A percentile compares a stretch with the other conserved stretches of the same genome.
These are phyloP conservation scores for Boletus vermiculosoides DNA, from an alignment of 768 basidiomycete genomes.

Conservation along the genomic window DNA sequence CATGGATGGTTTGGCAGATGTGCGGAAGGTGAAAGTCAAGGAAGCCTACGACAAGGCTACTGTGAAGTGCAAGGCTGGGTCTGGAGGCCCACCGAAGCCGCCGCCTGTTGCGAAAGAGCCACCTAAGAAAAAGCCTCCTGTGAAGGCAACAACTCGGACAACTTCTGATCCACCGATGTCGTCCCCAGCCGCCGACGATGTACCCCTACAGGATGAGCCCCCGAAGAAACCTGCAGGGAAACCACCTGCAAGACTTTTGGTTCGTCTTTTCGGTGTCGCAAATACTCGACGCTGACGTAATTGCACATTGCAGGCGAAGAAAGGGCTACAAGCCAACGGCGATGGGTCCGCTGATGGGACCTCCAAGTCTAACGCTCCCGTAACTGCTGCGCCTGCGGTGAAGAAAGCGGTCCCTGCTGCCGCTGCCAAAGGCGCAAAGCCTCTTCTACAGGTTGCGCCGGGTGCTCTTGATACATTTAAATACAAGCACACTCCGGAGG, in stretches of 20 bases:
- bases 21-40: conserved; percentile 89
- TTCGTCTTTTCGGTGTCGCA: conserved; percentile 16
- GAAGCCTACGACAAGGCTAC: conserved; percentile 90
- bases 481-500: conserved; percentile 88
- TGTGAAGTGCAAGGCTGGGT: conserved; percentile 82
- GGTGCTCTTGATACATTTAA: conserved; percentile 80
- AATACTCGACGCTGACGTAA: conserved; percentile 2
- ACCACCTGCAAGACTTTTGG: conserved; percentile 47
- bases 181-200: conserved; percentile 13
- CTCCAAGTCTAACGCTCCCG: conserved; percentile 26
- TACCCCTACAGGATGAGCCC: conserved; percentile 25
- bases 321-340: conserved; percentile 40
- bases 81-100: conserved; percentile 46
- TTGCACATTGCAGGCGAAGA: conserved; percentile 47
- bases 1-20: conserved; percentile 81
- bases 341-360: conserved; percentile 17
- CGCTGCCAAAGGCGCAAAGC: conserved; percentile 46
- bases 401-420: conserved; percentile 47
- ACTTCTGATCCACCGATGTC: conserved; percentile 19
- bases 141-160: conserved; percentile 29
- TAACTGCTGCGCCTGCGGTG: conserved; percentile 29
- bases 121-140: conserved; percentile 36
- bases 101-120: conserved; percentile 33
- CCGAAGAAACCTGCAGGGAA: conserved; percentile 50
- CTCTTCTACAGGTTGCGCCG: conserved; percentile 46